A percentile compares a stretch with the other conserved stretches of the same genome.
phyloP scores from a whole-genome alignment of 2,329 filamentous ascomycete species.

The Phialophora verrucosa region DNA sequence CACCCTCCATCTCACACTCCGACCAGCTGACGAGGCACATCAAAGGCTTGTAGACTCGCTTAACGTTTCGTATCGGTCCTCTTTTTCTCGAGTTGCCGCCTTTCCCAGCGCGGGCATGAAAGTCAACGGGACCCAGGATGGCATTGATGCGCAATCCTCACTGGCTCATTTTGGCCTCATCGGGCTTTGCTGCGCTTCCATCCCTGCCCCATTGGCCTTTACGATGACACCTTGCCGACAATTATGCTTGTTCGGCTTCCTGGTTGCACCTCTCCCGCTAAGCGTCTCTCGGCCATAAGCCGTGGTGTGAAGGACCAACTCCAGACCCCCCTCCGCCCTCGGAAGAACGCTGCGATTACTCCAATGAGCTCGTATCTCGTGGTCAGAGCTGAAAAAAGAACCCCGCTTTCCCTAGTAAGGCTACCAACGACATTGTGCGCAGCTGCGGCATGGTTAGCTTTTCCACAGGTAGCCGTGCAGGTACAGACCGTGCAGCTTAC shows the following conservation, averaged over 20 bases:
- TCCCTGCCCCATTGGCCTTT: constrained; percentile 21
- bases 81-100: neutral
- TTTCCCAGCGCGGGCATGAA: constrained; percentile 6
- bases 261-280: constrained; percentile 10
- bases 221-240: constrained; percentile 12
- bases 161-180: constrained; percentile 14
- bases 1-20: neutral
- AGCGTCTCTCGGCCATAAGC: constrained; percentile 17
- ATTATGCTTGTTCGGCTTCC: constrained; percentile 8
- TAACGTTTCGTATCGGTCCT: constrained; percentile 18
- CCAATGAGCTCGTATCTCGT: constrained; percentile 23
- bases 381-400: constrained; percentile 30
- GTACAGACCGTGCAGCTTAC: constrained; percentile 13
- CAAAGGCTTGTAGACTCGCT: constrained; percentile 12
- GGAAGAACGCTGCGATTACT: constrained; percentile 4
- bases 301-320: constrained; percentile 2
- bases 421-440: constrained; percentile 22
- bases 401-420: constrained; percentile 27
- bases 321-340: constrained; percentile 16
- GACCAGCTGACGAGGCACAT: neutral
- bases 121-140: too few species aligned
- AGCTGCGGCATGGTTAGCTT: neutral
- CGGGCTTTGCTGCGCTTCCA: constrained; percentile 12
- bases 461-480: constrained; percentile 23
- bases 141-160: neutral